Conservation (phyloP, 306 rosid genomes). For the Cajanus cajan region DNA sequence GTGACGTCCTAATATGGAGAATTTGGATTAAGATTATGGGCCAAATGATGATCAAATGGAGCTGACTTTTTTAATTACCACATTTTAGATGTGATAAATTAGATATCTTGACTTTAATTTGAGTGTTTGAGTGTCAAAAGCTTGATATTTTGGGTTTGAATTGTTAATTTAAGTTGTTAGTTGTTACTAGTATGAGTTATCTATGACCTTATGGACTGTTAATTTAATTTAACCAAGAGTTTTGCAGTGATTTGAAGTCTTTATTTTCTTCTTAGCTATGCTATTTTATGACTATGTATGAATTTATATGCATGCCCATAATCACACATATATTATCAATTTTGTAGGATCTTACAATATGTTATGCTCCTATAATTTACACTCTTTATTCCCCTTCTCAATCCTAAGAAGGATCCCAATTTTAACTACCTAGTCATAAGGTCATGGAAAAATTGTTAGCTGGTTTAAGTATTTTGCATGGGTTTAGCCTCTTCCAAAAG, state of each 20-base stretch:
- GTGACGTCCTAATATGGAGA: not conserved
- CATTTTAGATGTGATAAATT: not conserved
- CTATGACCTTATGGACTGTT: not conserved
- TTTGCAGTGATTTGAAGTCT: not conserved
- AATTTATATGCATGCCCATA: not conserved
- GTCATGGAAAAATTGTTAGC: not conserved
- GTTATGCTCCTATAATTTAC: not conserved
- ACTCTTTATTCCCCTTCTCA: not conserved
- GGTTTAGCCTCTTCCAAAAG: constrained; percentile 7
- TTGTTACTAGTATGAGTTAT: not conserved
- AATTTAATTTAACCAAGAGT: not conserved
- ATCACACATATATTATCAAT: not conserved
- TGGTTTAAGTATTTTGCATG: not conserved
- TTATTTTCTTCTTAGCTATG: not conserved
- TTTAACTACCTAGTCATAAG: not conserved
- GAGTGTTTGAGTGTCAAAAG: not conserved
- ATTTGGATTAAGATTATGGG: not conserved
- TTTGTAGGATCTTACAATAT: not conserved
- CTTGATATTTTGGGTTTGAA: not conserved
- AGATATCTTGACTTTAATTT: not conserved
- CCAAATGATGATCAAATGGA: not conserved
- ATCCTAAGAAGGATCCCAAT: not conserved
- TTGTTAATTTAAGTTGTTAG: not conserved
- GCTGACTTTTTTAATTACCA: not conserved
- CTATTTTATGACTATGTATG: not conserved